phyloP scores from a whole-genome alignment of 2,329 filamentous ascomycete species.

The Penicillium sp. region DNA sequence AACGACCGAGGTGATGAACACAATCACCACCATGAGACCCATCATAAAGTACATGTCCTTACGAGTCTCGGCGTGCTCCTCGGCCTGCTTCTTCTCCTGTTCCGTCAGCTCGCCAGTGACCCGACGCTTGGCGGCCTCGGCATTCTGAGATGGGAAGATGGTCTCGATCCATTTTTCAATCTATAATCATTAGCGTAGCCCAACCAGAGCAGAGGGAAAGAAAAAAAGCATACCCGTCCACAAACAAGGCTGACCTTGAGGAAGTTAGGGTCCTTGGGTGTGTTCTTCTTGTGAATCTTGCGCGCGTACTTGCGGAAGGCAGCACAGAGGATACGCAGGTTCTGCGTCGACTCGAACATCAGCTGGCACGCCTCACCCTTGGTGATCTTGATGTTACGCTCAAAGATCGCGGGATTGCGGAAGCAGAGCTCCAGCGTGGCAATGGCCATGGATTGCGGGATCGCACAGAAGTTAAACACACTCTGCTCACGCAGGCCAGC shows the following conservation, averaged over 20 bases:
- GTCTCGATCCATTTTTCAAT: conserved; percentile 93
- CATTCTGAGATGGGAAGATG: conserved; percentile 76
- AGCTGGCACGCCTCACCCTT: conserved; percentile 86
- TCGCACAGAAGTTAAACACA: conserved; percentile 97
- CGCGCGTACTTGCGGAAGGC: conserved; percentile 70
- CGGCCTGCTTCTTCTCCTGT: conserved; percentile 42
- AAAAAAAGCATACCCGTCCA: no score
- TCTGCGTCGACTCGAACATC: conserved; percentile 89
- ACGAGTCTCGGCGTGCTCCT: conserved; percentile 45
- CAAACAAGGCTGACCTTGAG: conserved; percentile 84
- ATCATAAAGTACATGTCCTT: conserved; percentile 57
- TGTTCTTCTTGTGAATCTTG: conserved; percentile 86
- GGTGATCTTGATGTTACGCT: conserved; percentile 88
- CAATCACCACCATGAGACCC: conserved; percentile 60
- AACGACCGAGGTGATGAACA: conserved; percentile 59
- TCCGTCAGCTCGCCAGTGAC: conserved; percentile 48
- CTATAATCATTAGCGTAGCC: no score
- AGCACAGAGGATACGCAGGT: conserved; percentile 69
- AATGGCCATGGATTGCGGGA: conserved; percentile 95
- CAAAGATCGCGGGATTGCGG: conserved; percentile 77
- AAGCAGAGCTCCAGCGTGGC: conserved; percentile 90
- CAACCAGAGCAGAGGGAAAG: no score
- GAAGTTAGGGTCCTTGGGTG: conserved; percentile 84
- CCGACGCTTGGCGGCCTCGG: conserved; percentile 45
- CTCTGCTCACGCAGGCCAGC: conserved; percentile 89